These are phyloP conservation scores for Geotrichum restrictum DNA, from an alignment of 1,139 yeast genomes.

Conservation along the genomic window DNA sequence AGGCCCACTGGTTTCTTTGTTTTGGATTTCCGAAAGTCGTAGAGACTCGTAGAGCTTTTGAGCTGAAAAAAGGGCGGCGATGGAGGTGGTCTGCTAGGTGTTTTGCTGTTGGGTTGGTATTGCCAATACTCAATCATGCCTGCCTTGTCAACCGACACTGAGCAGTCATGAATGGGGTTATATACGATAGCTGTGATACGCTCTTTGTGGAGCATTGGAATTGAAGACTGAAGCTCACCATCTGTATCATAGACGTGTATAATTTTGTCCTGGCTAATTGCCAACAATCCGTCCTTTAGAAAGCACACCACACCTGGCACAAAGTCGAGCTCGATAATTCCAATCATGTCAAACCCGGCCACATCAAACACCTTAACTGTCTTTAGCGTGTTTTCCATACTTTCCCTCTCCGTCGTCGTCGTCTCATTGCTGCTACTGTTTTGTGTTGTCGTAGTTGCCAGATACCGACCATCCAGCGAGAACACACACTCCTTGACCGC, in stretches of 20 bases:
- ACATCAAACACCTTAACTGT: slow-evolving; percentile 44
- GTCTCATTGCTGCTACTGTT: not conserved
- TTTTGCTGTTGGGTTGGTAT: slow-evolving; percentile 27
- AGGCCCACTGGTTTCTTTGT: slow-evolving; percentile 30
- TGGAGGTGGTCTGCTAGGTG: slow-evolving; percentile 10
- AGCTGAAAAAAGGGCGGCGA: slow-evolving; percentile 34
- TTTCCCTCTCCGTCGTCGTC: not conserved
- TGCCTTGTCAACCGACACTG: slow-evolving; percentile 41
- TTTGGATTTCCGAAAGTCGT: slow-evolving; percentile 41
- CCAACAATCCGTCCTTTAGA: slow-evolving; percentile 24
- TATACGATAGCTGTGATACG: slow-evolving; percentile 37
- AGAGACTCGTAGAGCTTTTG: slow-evolving; percentile 46
- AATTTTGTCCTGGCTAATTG: slow-evolving; percentile 26
- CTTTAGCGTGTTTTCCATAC: slow-evolving; percentile 6
- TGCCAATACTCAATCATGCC: slow-evolving; percentile 50
- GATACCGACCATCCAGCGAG: slow-evolving; percentile 32
- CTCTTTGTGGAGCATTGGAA: slow-evolving; percentile 35
- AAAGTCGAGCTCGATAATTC: slow-evolving; percentile 32
- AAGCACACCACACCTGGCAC: slow-evolving; percentile 23
- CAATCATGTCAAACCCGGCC: slow-evolving; percentile 43
- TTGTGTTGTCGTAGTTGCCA: slow-evolving; percentile 37
- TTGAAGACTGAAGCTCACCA: slow-evolving; percentile 24
- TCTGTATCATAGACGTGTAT: slow-evolving; percentile 35
- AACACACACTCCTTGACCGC: slow-evolving; percentile 29
- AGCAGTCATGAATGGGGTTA: slow-evolving; percentile 37